These are phyloP conservation scores for Globisporangium cystogenes DNA, from an alignment of 352 stramenopile genomes.

Conservation along the genomic window DNA sequence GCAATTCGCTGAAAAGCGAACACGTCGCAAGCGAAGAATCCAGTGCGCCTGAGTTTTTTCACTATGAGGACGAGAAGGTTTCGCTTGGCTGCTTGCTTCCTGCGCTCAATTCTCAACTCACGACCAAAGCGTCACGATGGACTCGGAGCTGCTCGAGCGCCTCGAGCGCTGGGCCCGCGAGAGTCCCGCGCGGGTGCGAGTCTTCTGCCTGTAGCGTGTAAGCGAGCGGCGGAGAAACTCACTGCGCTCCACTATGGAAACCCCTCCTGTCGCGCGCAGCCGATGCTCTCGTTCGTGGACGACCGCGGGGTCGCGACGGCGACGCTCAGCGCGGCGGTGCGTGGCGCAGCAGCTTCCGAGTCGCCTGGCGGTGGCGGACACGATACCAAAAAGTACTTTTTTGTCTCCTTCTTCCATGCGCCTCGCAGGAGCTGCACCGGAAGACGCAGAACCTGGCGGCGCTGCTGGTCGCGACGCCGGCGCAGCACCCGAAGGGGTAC, in stretches of 20 bases:
- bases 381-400: background rate
- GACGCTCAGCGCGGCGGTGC: slow-evolving; percentile 54
- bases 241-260: too few relatives aligned
- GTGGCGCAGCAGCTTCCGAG: background rate
- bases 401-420: too few relatives aligned
- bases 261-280: slow-evolving; percentile 38
- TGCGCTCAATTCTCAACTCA: too few relatives aligned
- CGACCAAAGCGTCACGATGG: slow-evolving; percentile 28
- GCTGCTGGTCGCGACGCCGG: slow-evolving; percentile 38
- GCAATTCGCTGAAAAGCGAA: background rate
- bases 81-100: too few relatives aligned
- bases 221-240: too few relatives aligned
- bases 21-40: background rate
- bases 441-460: slow-evolving; percentile 64
- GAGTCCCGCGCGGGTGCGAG: slow-evolving; percentile 46
- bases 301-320: slow-evolving; percentile 49
- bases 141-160: slow-evolving; percentile 67
- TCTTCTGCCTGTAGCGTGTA: too few relatives aligned
- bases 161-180: slow-evolving; percentile 74
- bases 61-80: background rate
- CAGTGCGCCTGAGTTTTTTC: background rate
- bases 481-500: slow-evolving; percentile 66
- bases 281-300: slow-evolving; percentile 74
- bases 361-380: too few relatives aligned
- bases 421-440: slow-evolving; percentile 53